A percentile compares a stretch with the other conserved stretches of the same genome.
Conservation (phyloP, 139 green algal genomes). For the Tetradesmus lagerheimii region DNA sequence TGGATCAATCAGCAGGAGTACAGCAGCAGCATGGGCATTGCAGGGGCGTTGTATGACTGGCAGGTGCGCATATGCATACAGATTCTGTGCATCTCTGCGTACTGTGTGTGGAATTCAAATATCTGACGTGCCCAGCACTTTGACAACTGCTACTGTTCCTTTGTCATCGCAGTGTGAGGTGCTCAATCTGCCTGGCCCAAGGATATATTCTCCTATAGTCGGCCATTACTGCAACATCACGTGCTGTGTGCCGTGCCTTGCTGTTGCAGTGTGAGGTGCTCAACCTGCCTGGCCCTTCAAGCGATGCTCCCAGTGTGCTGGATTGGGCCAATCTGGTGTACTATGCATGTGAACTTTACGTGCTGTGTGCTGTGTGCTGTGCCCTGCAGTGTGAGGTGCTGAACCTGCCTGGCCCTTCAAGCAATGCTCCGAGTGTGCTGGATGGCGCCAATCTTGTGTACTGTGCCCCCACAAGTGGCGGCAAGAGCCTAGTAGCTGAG, state of each 20-base stretch:
- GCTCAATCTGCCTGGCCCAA: background rate
- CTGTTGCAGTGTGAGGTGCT: background rate
- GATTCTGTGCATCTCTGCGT: too few species aligned
- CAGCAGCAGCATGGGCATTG: too few species aligned
- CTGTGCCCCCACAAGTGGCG: slow-evolving; percentile 82
- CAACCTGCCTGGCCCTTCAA: background rate
- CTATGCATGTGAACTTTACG: background rate
- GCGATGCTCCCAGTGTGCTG: background rate
- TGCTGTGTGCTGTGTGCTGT: background rate
- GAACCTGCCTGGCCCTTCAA: background rate
- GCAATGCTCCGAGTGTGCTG: slow-evolving; percentile 64
- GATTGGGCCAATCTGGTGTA: background rate
- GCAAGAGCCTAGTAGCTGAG: slow-evolving; percentile 84
- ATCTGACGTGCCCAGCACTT: too few species aligned
- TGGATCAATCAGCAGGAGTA: too few species aligned
- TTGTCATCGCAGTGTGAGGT: background rate
- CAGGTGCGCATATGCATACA: too few species aligned
- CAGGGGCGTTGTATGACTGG: too few species aligned
- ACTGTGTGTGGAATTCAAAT: too few species aligned
- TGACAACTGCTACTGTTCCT: background rate
- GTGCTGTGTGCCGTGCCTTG: background rate
- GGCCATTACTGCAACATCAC: too few species aligned
- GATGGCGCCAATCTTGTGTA: slow-evolving; percentile 82
- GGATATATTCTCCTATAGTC: too few species aligned
- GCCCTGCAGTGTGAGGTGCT: background rate